Percentiles rank a stretch among this genome's conserved stretches.
These are phyloP conservation scores for Globisporangium carolinianum DNA, from an alignment of 352 stramenopile genomes.

Conservation along the genomic window DNA sequence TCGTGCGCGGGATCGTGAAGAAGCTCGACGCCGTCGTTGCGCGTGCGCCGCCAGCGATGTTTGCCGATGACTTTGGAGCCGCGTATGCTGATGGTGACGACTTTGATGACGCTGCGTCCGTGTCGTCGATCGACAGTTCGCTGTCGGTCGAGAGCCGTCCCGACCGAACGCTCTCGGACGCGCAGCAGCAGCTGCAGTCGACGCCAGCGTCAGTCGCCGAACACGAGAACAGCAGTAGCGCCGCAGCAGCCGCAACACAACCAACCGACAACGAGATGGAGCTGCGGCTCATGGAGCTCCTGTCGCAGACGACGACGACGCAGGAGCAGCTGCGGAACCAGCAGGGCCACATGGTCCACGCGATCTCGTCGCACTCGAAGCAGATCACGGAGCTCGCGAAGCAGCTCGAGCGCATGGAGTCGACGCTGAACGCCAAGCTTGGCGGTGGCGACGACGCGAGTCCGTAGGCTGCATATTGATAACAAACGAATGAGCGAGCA, in stretches of 20 bases:
- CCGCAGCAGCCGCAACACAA: background rate
- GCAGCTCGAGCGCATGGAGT: slow-evolving; percentile 77
- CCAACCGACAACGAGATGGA: slow-evolving; percentile 63
- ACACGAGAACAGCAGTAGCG: background rate
- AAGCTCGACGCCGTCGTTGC: slow-evolving; percentile 47
- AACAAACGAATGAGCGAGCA: background rate
- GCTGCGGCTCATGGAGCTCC: slow-evolving; percentile 58
- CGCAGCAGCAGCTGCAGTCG: background rate
- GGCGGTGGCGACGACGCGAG: slow-evolving; percentile 7
- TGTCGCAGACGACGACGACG: slow-evolving; percentile 75
- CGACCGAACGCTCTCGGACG: background rate
- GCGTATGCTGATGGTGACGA: slow-evolving; percentile 9
- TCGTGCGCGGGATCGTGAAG: slow-evolving; percentile 42
- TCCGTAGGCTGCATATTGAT: background rate
- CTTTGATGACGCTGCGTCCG: slow-evolving; percentile 8
- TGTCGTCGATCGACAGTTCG: slow-evolving; percentile 17
- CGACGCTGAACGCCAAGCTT: slow-evolving; percentile 52
- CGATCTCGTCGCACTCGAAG: slow-evolving; percentile 67
- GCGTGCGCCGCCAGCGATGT: slow-evolving; percentile 2
- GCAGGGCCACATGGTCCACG: slow-evolving; percentile 74
- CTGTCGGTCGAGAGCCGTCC: slow-evolving; percentile 13
- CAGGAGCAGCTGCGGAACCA: slow-evolving; percentile 77
- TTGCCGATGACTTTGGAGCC: background rate
- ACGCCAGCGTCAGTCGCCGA: background rate
- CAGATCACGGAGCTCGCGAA: slow-evolving; percentile 76